Conservation (phyloP, 352 stramenopile genomes). For the Lagenidium sp. region DNA sequence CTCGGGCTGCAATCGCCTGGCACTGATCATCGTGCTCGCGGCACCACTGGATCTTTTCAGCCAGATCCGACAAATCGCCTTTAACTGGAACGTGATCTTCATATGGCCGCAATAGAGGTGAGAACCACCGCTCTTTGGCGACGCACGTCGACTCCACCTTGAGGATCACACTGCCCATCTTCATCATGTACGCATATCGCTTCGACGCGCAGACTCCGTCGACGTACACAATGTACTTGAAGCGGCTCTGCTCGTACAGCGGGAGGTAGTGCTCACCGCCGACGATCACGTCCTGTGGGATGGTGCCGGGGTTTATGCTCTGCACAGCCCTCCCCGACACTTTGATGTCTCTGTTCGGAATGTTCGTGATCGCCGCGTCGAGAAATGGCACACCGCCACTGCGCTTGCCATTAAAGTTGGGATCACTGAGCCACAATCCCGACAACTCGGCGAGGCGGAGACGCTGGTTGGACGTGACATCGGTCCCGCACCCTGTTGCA, state of each 20-base stretch:
- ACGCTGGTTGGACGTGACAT: conserved; percentile 95
- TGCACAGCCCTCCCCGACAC: conserved; percentile 91
- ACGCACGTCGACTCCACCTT: conserved; percentile 92
- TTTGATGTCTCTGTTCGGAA: conserved; percentile 97
- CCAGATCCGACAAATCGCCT: conserved; percentile 94
- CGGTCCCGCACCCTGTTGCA: conserved; percentile 93
- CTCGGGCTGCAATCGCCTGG: conserved; percentile 91
- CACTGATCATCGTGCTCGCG: conserved; percentile 96
- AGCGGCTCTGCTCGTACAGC: conserved; percentile 97
- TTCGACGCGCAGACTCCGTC: conserved; percentile 97
- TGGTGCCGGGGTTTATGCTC: conserved; percentile 74
- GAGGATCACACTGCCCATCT: conserved; percentile 96
- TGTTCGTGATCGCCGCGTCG: conserved; percentile 96
- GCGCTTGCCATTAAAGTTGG: conserved; percentile 69
- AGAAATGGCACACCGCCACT: conserved; percentile 81
- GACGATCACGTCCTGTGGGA: conserved; percentile 81
- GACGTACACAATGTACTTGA: conserved; percentile 97
- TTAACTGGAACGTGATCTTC: conserved; percentile 97
- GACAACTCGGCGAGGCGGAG: conserved; percentile 90
- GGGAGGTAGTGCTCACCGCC: conserved; percentile 93
- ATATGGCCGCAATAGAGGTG: conserved; percentile 93
- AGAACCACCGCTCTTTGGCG: conserved; percentile 97
- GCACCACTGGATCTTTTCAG: conserved; percentile 98
- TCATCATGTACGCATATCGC: conserved; percentile 98
- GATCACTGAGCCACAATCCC: conserved; percentile 90